A percentile compares a stretch with the other conserved stretches of the same genome.
phyloP scores from a whole-genome alignment of 2,329 filamentous ascomycete species.

The Ambrosiella xylebori region DNA sequence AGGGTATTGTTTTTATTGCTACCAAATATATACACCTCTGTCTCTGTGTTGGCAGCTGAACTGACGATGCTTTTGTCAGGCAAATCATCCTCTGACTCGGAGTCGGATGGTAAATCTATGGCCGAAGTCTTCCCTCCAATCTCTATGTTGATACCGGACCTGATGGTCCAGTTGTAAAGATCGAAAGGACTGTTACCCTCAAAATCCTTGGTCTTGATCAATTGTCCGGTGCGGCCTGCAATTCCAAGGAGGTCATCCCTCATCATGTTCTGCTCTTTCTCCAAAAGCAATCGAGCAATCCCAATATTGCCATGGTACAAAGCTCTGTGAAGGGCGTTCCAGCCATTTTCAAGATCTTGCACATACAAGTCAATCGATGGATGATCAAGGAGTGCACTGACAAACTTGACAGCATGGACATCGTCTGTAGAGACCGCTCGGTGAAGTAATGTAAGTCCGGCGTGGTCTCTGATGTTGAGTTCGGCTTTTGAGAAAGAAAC shows the following conservation, averaged over 20 bases:
- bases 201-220: conserved; percentile 90
- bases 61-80: too few relatives aligned
- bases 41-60: conserved; percentile 29
- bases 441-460: conserved; percentile 68
- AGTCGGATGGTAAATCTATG: too few relatives aligned
- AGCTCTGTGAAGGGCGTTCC: conserved; percentile 85
- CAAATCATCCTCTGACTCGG: too few relatives aligned
- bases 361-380: conserved; percentile 70
- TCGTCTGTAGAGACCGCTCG: conserved; percentile 64
- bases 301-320: conserved; percentile 80
- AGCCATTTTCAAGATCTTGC: conserved; percentile 82
- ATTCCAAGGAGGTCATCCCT: conserved; percentile 25
- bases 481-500: conserved; percentile 39
- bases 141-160: too few relatives aligned
- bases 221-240: conserved; percentile 46
- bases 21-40: conserved; percentile 85
- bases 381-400: conserved; percentile 62
- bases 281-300: conserved; percentile 66
- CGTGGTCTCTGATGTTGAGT: conserved; percentile 68
- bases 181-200: conserved; percentile 93
- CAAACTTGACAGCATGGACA: conserved; percentile 54
- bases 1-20: conserved; percentile 92
- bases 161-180: conserved; percentile 36
- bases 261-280: conserved; percentile 44
- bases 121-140: too few relatives aligned